A percentile compares a stretch with the other conserved stretches of the same genome.
Evolutionary conservation across 108 stramenopile genomes (phyloP).

Genomic region (Skeletonema potamos): DNA sequence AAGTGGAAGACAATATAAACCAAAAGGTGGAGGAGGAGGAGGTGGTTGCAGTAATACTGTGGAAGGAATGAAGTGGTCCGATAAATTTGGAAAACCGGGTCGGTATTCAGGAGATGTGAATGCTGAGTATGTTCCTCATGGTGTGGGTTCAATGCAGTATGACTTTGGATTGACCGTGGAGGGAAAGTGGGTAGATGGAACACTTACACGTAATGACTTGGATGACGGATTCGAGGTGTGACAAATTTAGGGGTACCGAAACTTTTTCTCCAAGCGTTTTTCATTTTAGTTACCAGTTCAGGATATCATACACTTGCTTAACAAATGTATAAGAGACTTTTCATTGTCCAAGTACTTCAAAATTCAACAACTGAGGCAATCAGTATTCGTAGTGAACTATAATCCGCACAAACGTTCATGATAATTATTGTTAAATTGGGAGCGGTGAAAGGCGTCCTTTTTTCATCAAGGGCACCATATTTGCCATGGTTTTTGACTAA

Average conservation of each 20-base stretch:
- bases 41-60: not conserved
- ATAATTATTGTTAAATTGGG: too few species aligned
- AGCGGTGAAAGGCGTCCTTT: too few species aligned
- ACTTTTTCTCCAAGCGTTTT: too few species aligned
- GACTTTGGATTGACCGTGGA: not conserved
- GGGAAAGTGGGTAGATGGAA: not conserved
- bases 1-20: not conserved
- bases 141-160: not conserved
- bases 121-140: not conserved
- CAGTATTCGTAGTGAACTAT: too few species aligned
- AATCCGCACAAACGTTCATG: too few species aligned
- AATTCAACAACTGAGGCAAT: too few species aligned
- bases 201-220: not conserved
- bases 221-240: not conserved
- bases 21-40: not conserved
- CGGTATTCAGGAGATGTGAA: not conserved
- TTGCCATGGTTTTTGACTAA: too few species aligned
- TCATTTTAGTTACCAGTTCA: not conserved
- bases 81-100: not conserved
- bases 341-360: too few species aligned
- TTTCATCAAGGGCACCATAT: too few species aligned
- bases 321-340: too few species aligned
- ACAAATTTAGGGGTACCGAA: too few species aligned
- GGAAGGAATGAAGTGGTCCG: not conserved
- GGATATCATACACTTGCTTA: too few species aligned